phyloP scores from a whole-genome alignment of 2,329 filamentous ascomycete species.

The Septoria petroselini region DNA sequence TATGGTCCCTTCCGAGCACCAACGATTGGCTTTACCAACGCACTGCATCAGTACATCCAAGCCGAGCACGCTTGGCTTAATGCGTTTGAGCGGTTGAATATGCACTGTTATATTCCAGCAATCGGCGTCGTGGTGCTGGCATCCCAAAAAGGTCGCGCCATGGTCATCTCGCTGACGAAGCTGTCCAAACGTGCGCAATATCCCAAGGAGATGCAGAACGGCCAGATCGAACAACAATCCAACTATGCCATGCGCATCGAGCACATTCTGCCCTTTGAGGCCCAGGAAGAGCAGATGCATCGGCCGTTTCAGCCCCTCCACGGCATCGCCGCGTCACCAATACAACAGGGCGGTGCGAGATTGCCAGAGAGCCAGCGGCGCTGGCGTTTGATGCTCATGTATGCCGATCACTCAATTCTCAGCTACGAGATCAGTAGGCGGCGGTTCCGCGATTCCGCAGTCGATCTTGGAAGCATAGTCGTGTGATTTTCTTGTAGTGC shows the following conservation, averaged over 20 bases:
- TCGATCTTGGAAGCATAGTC: slow-evolving; percentile 22
- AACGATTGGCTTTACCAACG: slow-evolving; percentile 40
- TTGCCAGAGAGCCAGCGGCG: slow-evolving; percentile 42
- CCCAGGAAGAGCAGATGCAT: slow-evolving; percentile 50
- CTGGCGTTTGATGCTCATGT: slow-evolving; percentile 70
- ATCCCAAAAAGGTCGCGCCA: slow-evolving; percentile 63
- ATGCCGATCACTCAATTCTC: slow-evolving; percentile 65
- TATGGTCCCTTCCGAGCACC: slow-evolving; percentile 27
- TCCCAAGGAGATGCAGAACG: slow-evolving; percentile 18
- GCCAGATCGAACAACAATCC: slow-evolving; percentile 23
- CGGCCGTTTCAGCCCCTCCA: slow-evolving; percentile 55
- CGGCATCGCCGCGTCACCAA: slow-evolving; percentile 65
- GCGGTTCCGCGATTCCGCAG: slow-evolving; percentile 18
- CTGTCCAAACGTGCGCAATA: slow-evolving; percentile 18
- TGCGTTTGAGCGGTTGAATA: slow-evolving; percentile 56
- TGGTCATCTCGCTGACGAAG: slow-evolving; percentile 59
- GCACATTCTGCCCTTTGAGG: slow-evolving; percentile 53
- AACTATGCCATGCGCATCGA: slow-evolving; percentile 54
- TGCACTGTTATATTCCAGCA: slow-evolving; percentile 64
- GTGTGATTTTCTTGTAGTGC: slow-evolving; percentile 12
- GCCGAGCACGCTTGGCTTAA: slow-evolving; percentile 31
- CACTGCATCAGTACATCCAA: slow-evolving; percentile 36
- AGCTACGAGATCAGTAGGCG: slow-evolving; percentile 61
- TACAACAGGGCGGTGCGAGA: slow-evolving; percentile 54
- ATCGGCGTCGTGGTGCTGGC: slow-evolving; percentile 67